Evolutionary conservation across 1,284 basidiomycete genomes (phyloP).

Genomic region (Anthracocystis walkeri): DNA sequence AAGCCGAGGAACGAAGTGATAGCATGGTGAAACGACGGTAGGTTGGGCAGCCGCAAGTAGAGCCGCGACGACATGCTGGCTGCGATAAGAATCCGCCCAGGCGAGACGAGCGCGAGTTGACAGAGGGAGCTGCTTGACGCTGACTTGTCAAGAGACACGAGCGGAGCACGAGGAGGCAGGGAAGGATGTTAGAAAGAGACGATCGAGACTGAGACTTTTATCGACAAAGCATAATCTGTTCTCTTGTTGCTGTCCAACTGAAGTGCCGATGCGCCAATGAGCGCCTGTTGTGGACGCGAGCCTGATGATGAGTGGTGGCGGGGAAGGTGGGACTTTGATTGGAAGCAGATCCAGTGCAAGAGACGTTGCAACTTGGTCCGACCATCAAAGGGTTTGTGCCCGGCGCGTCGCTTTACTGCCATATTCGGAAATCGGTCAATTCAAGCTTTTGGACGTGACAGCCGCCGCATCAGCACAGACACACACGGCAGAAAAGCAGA

Average conservation of each 20-base stretch:
- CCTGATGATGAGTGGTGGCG: neutral
- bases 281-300: neutral
- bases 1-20: constrained; percentile 66
- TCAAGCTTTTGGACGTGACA: neutral
- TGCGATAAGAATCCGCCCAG: neutral
- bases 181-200: neutral
- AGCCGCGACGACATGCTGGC: constrained; percentile 59
- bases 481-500: neutral
- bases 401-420: neutral
- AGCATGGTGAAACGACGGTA: constrained; percentile 55
- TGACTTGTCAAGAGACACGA: neutral
- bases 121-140: no score
- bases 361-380: neutral
- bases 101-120: neutral
- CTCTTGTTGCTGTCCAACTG: neutral
- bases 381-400: neutral
- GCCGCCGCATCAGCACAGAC: constrained; percentile 1
- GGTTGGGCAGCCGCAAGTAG: constrained; percentile 54
- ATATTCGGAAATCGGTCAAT: constrained; percentile 2
- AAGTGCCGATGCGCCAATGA: no score
- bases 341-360: neutral
- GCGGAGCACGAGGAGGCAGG: neutral
- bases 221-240: constrained; percentile 4
- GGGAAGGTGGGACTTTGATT: neutral
- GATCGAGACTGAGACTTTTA: neutral